A percentile compares a stretch with the other conserved stretches of the same genome.
phyloP scores from a whole-genome alignment of 192 early-diverging fungal genomes.

The Entomortierella beljakovae region DNA sequence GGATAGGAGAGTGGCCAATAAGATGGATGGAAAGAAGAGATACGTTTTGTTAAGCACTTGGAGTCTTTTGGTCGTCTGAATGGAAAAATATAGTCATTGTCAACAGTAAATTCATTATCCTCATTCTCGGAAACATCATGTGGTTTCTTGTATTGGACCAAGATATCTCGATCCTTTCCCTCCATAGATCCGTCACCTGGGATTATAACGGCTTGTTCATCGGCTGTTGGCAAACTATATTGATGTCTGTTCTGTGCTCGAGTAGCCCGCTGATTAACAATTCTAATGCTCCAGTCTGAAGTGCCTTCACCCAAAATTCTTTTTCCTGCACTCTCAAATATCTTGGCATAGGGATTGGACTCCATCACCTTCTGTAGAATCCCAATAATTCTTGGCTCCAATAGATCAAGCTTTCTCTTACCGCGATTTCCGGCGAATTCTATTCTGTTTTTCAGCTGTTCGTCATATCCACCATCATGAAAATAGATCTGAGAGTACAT shows the following conservation, averaged over 20 bases:
- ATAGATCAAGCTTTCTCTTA: no score
- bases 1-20: constrained; percentile 5
- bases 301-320: neutral
- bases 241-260: neutral
- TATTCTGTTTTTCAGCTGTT: no score
- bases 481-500: no score
- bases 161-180: neutral
- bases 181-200: neutral
- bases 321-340: neutral
- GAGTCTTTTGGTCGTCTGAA: neutral
- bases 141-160: neutral
- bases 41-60: neutral
- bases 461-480: no score
- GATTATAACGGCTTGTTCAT: neutral
- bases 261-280: neutral
- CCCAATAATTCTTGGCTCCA: neutral
- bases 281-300: neutral
- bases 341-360: neutral
- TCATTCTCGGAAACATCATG: no score
- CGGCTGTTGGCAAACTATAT: neutral
- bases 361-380: neutral
- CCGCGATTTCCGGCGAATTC: no score
- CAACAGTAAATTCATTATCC: no score
- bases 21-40: constrained; percentile 4
- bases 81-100: no score